Base-by-base conservation (phyloP, 768 basidiomycete species). In the Crucibulum laeve region DNA sequence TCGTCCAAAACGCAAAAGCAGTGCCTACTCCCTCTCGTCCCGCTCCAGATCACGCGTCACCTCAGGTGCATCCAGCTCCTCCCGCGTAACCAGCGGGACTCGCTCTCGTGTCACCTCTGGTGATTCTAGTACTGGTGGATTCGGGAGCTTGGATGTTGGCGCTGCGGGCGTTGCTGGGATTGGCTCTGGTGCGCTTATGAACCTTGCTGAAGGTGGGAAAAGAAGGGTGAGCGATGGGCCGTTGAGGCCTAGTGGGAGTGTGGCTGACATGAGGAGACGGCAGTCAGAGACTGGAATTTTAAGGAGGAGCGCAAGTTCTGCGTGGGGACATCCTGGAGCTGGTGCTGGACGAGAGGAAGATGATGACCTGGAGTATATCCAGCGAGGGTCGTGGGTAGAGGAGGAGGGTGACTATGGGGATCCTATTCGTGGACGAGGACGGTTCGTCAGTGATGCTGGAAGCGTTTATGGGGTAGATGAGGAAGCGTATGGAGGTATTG, bases 191-290 rank as follows among this genome's bases (percentile, higher is more conserved):
- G n/a, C n/a, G n/a, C n/a, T n/a, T n/a, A n/a, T n/a, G n/a, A n/a
- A n/a, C n/a, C n/a, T n/a, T n/a, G n/a, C n/a, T n/a, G n/a, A n/a
- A n/a, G 25, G 28, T 19, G 14, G 36, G 40, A 44, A 42, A 17
- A 24, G 48, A 15, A 38, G 46, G 2, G 49, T 48, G 28, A 53
- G 46, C 34, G 45, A 45, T n/a, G n/a, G n/a, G n/a, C n/a, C n/a
- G n/a, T n/a, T n/a, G n/a, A n/a, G n/a, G n/a, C n/a, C n/a, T n/a
- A n/a, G n/a, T n/a, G n/a, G n/a, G n/a, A n/a, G n/a, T n/a, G n/a
- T n/a, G n/a, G n/a, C n/a, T n/a, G n/a, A n/a, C n/a, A n/a, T n/a
- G n/a, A n/a, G n/a, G n/a, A n/a, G n/a, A n/a, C n/a, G n/a, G n/a
- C n/a, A n/a, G n/a, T n/a, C n/a, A n/a, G n/a, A n/a, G n/a, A n/a